Evolutionary conservation across 2,329 filamentous ascomycete species (phyloP).

Genomic region (Tolypocladium album): DNA sequence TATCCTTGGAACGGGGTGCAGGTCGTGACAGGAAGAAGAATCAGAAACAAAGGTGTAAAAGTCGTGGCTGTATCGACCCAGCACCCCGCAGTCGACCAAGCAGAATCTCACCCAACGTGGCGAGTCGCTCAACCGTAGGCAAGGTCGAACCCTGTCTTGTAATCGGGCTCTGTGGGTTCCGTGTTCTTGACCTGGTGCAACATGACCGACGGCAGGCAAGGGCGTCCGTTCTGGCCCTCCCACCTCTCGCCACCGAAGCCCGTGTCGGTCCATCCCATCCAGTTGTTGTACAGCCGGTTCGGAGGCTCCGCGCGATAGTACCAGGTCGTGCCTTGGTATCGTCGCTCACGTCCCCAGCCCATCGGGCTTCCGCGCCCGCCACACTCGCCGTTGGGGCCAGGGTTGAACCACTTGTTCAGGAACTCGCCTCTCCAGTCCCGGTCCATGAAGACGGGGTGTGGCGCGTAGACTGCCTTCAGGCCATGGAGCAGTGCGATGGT

Average conservation of each 20-base stretch:
- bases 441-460: constrained; percentile 72
- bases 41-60: not conserved
- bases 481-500: constrained; percentile 66
- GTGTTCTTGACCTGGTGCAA: constrained; percentile 51
- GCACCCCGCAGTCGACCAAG: not conserved
- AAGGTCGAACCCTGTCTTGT: constrained; percentile 25
- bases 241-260: constrained; percentile 42
- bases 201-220: constrained; percentile 48
- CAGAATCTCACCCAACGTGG: too few relatives aligned
- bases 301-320: constrained; percentile 49
- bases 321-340: constrained; percentile 50
- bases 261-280: constrained; percentile 49
- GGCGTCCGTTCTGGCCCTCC: constrained; percentile 44
- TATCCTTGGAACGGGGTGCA: not conserved
- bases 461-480: constrained; percentile 66
- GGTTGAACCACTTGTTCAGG: constrained; percentile 49
- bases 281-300: constrained; percentile 50
- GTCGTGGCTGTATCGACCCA: not conserved
- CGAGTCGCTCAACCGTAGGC: constrained; percentile 21
- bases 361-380: constrained; percentile 46
- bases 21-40: not conserved
- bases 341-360: constrained; percentile 47
- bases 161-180: constrained; percentile 34
- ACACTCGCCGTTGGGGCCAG: constrained; percentile 41
- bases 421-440: constrained; percentile 52